A percentile compares a stretch with the other conserved stretches of the same genome.
Conservation (phyloP, 1,284 basidiomycete species). For the Apiotrichum gracile region DNA sequence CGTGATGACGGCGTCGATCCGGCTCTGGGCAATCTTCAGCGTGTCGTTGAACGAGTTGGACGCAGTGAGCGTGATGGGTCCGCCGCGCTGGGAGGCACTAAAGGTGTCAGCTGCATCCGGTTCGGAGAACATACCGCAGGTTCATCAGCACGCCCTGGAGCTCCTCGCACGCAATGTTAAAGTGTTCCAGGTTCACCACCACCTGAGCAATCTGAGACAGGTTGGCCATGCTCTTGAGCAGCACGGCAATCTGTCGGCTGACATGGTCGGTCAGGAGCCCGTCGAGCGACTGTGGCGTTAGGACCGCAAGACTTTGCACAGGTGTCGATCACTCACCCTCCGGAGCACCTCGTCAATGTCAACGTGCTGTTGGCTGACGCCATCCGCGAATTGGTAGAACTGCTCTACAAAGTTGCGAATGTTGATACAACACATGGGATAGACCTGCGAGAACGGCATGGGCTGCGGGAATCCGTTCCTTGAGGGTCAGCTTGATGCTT, state of each 20-base stretch:
- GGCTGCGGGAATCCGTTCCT: constrained; percentile 68
- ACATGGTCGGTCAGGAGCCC: constrained; percentile 75
- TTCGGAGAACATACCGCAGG: constrained; percentile 52
- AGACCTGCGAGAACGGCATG: constrained; percentile 92
- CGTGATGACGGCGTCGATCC: constrained; percentile 76
- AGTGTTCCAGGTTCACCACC: constrained; percentile 88
- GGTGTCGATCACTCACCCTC: constrained; percentile 55
- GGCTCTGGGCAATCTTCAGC: constrained; percentile 63
- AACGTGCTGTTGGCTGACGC: constrained; percentile 81
- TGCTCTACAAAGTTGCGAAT: constrained; percentile 90
- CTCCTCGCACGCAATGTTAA: constrained; percentile 77
- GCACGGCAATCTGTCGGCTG: constrained; percentile 66
- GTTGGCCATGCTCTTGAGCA: constrained; percentile 65
- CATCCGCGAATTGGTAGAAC: constrained; percentile 95
- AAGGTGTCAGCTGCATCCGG: not conserved
- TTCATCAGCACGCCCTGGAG: constrained; percentile 80
- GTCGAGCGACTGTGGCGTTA: constrained; percentile 70
- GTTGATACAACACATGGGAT: constrained; percentile 92
- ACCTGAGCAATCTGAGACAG: constrained; percentile 94
- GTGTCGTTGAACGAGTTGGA: constrained; percentile 58
- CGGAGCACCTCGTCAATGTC: constrained; percentile 88
- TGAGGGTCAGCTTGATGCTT: constrained; percentile 2
- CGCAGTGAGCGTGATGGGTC: constrained; percentile 53
- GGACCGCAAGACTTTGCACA: not conserved
- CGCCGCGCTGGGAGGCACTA: constrained; percentile 78